phyloP scores from a whole-genome alignment of 345 rosid species.

The Brassica rapa region DNA sequence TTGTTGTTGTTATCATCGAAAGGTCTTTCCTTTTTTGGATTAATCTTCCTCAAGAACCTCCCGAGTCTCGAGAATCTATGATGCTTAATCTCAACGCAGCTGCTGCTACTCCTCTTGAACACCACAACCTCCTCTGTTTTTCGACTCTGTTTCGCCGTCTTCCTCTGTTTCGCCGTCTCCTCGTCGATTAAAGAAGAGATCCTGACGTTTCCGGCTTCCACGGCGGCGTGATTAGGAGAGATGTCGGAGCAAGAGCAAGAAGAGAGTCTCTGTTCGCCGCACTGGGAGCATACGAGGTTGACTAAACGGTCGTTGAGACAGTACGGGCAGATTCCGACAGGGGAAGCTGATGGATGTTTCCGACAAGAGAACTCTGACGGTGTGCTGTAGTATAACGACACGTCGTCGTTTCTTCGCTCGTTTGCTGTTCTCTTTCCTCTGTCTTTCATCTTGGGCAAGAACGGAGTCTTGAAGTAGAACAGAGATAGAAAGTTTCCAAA shows the following conservation, averaged over 20 bases:
- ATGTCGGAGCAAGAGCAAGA: conserved; percentile 89
- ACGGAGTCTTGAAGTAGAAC: conserved; percentile 10
- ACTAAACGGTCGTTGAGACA: conserved; percentile 91
- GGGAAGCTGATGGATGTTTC: conserved; percentile 76
- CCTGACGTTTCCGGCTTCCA: conserved; percentile 73
- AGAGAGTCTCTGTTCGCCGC: conserved; percentile 91
- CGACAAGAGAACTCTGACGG: conserved; percentile 71
- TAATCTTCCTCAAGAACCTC: conserved; percentile 68
- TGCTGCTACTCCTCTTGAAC: conserved; percentile 82
- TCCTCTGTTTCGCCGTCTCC: conserved; percentile 45
- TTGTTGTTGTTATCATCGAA: conserved; percentile 58
- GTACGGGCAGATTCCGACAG: conserved; percentile 77
- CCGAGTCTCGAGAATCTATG: conserved; percentile 76
- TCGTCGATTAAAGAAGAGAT: conserved; percentile 79
- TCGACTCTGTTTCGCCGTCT: conserved; percentile 36
- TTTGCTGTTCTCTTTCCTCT: conserved; percentile 79
- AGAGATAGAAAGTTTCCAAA: conserved; percentile 20
- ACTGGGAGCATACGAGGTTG: conserved; percentile 83
- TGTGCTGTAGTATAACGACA: conserved; percentile 43
- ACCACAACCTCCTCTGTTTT: conserved; percentile 55
- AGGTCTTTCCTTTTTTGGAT: conserved; percentile 35
- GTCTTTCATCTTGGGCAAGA: conserved; percentile 60
- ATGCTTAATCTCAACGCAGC: conserved; percentile 82
- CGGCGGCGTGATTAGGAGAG: conserved; percentile 70
- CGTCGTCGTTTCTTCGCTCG: conserved; percentile 43